Percentiles rank a stretch among this genome's conserved stretches.
Conservation (phyloP, 345 rosid species). For the Excoecaria agallocha region DNA sequence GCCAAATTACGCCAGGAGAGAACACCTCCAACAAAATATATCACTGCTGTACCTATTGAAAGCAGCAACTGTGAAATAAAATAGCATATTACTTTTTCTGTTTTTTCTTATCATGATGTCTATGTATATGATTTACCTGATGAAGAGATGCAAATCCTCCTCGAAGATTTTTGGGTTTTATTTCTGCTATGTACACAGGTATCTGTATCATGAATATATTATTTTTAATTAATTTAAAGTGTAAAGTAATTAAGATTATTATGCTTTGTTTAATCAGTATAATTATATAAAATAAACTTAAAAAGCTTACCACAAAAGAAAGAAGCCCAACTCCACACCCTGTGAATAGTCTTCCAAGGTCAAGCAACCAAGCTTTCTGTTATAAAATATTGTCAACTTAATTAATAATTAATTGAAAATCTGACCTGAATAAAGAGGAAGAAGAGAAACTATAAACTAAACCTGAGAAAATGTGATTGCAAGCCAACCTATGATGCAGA, state of each 20-base stretch:
- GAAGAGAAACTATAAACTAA: neutral
- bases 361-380: slow-evolving; percentile 39
- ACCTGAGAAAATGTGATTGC: slow-evolving; percentile 48
- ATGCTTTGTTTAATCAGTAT: too few species aligned
- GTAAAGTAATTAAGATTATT: too few species aligned
- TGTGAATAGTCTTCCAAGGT: slow-evolving; percentile 39
- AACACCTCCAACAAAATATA: slow-evolving; percentile 28
- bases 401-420: too few species aligned
- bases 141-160: slow-evolving; percentile 29
- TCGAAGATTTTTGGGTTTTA: slow-evolving; percentile 26
- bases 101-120: neutral
- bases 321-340: slow-evolving; percentile 44
- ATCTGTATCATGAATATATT: slow-evolving; percentile 3
- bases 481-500: slow-evolving; percentile 51
- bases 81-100: neutral
- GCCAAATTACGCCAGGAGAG: slow-evolving; percentile 43
- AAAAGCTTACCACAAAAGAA: slow-evolving; percentile 39
- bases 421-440: too few species aligned
- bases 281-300: too few species aligned
- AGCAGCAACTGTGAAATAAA: neutral
- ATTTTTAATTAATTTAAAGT: too few species aligned
- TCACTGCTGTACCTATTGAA: slow-evolving; percentile 19
- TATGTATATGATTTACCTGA: slow-evolving; percentile 14
- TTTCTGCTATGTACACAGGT: slow-evolving; percentile 38
- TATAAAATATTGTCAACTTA: too few species aligned